Evolutionary conservation across 768 basidiomycete genomes (phyloP).

Genomic region (Podaxis carcinomalis): DNA sequence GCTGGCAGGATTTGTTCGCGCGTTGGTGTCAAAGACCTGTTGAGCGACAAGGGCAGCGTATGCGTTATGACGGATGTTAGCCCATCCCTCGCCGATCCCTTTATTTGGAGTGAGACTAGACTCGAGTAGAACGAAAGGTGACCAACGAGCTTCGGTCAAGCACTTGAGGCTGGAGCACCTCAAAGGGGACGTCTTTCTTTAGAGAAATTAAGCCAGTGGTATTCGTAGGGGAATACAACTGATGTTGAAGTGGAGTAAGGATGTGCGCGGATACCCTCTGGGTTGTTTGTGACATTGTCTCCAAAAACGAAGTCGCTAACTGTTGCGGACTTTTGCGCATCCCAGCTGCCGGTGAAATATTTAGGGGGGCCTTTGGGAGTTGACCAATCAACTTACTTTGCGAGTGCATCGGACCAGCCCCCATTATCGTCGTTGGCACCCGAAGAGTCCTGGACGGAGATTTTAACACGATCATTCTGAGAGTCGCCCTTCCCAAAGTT

Average conservation of each 20-base stretch:
- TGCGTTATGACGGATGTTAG: slow-evolving; percentile 14
- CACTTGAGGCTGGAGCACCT: neutral
- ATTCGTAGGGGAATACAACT: neutral
- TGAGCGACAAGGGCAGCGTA: slow-evolving; percentile 10
- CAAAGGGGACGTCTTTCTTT: neutral
- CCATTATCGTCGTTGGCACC: slow-evolving; percentile 47
- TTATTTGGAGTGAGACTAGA: neutral
- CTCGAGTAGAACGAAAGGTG: too few relatives aligned
- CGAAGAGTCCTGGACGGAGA: slow-evolving; percentile 47
- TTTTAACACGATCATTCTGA: slow-evolving; percentile 47
- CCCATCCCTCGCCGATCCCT: slow-evolving; percentile 19
- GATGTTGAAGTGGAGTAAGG: slow-evolving; percentile 45
- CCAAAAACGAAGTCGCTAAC: slow-evolving; percentile 40
- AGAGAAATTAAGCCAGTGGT: neutral
- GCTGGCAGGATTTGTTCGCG: slow-evolving; percentile 15
- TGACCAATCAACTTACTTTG: neutral
- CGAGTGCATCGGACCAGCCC: slow-evolving; percentile 21
- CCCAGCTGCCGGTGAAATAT: slow-evolving; percentile 25
- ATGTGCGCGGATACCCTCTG: slow-evolving; percentile 49
- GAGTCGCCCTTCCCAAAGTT: slow-evolving; percentile 52
- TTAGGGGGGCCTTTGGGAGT: neutral
- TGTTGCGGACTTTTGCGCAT: slow-evolving; percentile 33
- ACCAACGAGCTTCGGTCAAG: neutral
- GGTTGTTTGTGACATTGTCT: slow-evolving; percentile 46
- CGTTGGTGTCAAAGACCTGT: slow-evolving; percentile 4